A percentile compares a stretch with the other conserved stretches of the same genome.
phyloP scores from a whole-genome alignment of 2,329 filamentous ascomycete species.

The Ophiocordyceps unilateralis region DNA sequence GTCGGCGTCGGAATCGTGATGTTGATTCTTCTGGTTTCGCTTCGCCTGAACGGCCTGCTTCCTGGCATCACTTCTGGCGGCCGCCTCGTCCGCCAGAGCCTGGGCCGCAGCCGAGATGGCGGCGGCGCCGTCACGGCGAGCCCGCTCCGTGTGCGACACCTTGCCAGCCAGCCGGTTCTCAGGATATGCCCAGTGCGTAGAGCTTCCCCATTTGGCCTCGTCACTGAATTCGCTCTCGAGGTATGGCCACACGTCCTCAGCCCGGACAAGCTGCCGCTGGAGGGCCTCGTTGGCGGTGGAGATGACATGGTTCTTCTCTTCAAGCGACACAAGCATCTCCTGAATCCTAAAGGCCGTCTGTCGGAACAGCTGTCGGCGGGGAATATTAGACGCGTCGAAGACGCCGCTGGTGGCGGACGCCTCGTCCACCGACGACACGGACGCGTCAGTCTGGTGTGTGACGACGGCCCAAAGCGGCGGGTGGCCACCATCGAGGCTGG shows the following conservation, averaged over 20 bases:
- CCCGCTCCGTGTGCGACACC: conserved; percentile 52
- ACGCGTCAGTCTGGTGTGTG: conserved; percentile 17
- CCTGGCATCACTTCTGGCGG: conserved; percentile 66
- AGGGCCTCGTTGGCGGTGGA: conserved; percentile 83
- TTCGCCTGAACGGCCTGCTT: conserved; percentile 68
- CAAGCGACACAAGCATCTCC: conserved; percentile 75
- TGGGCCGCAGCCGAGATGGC: conserved; percentile 63
- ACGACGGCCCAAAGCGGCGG: conserved; percentile 4
- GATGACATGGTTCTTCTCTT: conserved; percentile 96
- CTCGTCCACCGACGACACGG: conserved; percentile 24
- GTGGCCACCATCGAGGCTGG: conserved; percentile 18
- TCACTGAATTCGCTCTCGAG: conserved; percentile 84
- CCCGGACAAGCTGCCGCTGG: conserved; percentile 64
- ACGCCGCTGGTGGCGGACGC: conserved; percentile 21
- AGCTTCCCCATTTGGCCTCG: conserved; percentile 82
- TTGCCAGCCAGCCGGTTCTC: conserved; percentile 51
- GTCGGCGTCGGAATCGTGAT: conserved; percentile 65
- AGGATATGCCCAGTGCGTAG: conserved; percentile 88
- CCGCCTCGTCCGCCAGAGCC: conserved; percentile 66
- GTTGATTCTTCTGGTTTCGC: conserved; percentile 51
- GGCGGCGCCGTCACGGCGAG: conserved; percentile 61
- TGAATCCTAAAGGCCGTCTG: conserved; percentile 63
- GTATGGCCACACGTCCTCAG: conserved; percentile 76
- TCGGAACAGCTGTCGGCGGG: conserved; percentile 57
- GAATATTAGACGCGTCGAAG: conserved; percentile 40